Evolutionary conservation across 192 early-diverging fungal species (phyloP), one percentile per base, ranked within the genome.

Genomic region (Coemansia sp.): DNA sequence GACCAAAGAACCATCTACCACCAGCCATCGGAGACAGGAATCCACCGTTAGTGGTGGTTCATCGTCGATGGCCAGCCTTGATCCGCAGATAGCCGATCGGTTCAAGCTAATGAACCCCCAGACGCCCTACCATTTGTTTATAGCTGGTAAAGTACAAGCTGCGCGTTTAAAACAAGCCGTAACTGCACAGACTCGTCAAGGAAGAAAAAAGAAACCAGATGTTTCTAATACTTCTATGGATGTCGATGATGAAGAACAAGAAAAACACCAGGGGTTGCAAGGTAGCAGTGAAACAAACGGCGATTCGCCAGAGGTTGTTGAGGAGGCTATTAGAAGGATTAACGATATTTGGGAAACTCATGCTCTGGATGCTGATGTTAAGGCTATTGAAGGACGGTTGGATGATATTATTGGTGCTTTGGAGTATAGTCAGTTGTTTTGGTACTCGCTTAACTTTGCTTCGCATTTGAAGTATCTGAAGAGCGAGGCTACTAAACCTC

Each of bases 51-150:
- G 60, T 37, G 60, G 60, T 17, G 52, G 22, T 12, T 57, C 56
- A 0, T 57, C 56, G 6, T 39, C n/a, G 11, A 38, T 38, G 59
- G 35, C 33, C 4, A 20, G 18, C 59, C 65, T 66, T 36, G 79
- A 81, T 38, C 43, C 73, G 8, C 45, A 33, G 64, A 36, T 77
- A 0, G 75, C 72, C 8, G 80, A 83, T 48, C 66, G 80, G 1
- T 83, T 83, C 75, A 83, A 77, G 60, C 69, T 78, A 55, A 65
- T 83, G 71, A 83, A 63, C 58, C 80, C 80, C 39, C 80, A 83
- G 69, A 83, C 80, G 12, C 75, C 80, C 7, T 83, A 83, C 56
- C 75, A 83, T 36, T 17, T 83, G 59, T 83, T 83, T 72, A 68
- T 83, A 1, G 80, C 80, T 2, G 80, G 75, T 5, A 83, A 83